Evolutionary conservation across 2,329 filamentous ascomycete genomes (phyloP), one percentile per base, ranked within the genome.

Genomic region (Dothiorella sarmentorum): DNA sequence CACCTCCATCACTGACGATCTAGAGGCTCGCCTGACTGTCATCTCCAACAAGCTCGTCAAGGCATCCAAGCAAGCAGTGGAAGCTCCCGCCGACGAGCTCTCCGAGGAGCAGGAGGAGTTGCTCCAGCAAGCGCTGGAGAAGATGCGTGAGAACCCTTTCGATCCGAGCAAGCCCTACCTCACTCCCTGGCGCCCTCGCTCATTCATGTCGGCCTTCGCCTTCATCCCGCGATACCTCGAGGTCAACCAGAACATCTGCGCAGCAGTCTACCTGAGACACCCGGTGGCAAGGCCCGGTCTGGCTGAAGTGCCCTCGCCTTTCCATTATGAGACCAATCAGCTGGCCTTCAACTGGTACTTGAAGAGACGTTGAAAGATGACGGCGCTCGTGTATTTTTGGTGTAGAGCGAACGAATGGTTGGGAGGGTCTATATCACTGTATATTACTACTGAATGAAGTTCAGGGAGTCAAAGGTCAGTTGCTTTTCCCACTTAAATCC

Each of bases 171-270:
- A 96, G 76, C 90, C 94, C 3, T 99, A 99, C 71, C 83, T 83
- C 4, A 97, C 92, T 1, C 94, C 94, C 11, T 99, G 94, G 94
- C 78, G 82, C 63, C 94, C 94, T 11, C 83, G 91, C 58, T 82
- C 88, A 55, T 97, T 84, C 75, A 95, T 99, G 89, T 82, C 84
- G 53, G 86, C 92, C 0, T 99, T 99, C 75, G 91, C 92, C 22
- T 97, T 96, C 75, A 91, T 99, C 65, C 94, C 94, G 10, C 81
- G 89, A 56, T 99, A 97, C 74, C 84, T 99, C 61, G 95, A 99
- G 77, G 94, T 99, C 66, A 97, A 97, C 80, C 94, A 96, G 74
- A 95, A 92, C 69, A 89, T 97, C 67, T 99, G 94, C 75, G 88
- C 92, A 1, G 94, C 94, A 10, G 91, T 99, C 38, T 99, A 99